These are phyloP conservation scores for Orbilia quercus DNA, from an alignment of 2,329 filamentous ascomycete species.

Conservation along the genomic window DNA sequence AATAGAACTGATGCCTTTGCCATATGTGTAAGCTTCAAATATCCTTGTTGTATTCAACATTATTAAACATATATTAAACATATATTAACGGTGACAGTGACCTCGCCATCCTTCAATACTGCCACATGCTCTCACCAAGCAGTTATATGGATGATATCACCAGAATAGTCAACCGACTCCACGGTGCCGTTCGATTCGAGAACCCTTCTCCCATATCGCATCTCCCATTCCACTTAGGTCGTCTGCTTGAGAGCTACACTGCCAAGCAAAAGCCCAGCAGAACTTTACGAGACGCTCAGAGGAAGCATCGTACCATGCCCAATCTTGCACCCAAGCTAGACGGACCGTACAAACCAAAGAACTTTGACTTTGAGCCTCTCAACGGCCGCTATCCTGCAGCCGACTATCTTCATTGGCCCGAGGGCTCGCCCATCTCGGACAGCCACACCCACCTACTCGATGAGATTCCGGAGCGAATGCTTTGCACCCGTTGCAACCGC, in stretches of 20 bases:
- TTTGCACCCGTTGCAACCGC: conserved; percentile 36
- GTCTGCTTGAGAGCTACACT: conserved; percentile 3
- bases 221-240: conserved; percentile 25
- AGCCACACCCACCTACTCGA: conserved; percentile 33
- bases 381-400: conserved; percentile 13
- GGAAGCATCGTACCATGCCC: background rate
- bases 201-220: conserved; percentile 16
- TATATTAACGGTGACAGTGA: conserved; percentile 16
- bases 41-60: conserved; percentile 1
- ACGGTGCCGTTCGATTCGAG: conserved; percentile 37
- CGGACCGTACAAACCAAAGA: conserved; percentile 18
- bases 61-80: background rate
- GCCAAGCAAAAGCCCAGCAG: background rate
- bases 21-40: conserved; percentile 28
- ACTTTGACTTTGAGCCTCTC: conserved; percentile 31
- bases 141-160: conserved; percentile 37
- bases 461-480: conserved; percentile 44
- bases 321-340: conserved; percentile 2
- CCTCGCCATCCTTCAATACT: conserved; percentile 43
- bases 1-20: conserved; percentile 35
- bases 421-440: conserved; percentile 20
- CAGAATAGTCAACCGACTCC: conserved; percentile 31
- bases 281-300: background rate
- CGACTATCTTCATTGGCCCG: conserved; percentile 49
- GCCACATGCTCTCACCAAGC: conserved; percentile 41